Evolutionary conservation across 148 eudicot species (phyloP), one percentile per base, ranked within the genome.

Genomic region (Cornus florida): DNA sequence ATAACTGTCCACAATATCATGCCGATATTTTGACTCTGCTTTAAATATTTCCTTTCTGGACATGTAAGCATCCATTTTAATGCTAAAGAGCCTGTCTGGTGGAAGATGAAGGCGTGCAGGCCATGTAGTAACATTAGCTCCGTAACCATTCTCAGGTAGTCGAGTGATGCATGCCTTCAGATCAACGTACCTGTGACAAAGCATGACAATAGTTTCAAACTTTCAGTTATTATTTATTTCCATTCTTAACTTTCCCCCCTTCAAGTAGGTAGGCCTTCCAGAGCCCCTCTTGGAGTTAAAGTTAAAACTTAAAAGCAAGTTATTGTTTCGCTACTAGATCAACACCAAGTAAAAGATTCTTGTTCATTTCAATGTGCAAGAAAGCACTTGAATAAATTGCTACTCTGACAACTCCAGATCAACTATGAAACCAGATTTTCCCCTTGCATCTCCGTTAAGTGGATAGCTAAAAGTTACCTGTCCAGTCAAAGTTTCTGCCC

Each of bases 1-100:
- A 78, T 89, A 93, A 71, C 92, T 85, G 5, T 62, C 33, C 71
- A 91, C 85, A 66, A 87, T 91, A 38, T 87, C 95, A 48, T 85
- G 80, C 92, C 90, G 85, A 74, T 86, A 93, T 66, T 86, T 93
- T 19, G 90, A 91, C 79, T 93, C 93, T 35, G 97, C 93, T 74
- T 43, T 87, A 67, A 83, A 87, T 22, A 93, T 85, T 43, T 93
- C 93, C 80, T 84, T 87, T 75, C 93, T 85, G 69, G 97, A 91
- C 69, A 87, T 79, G 62, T 86, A 85, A 23, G 97, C 94, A 79
- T 93, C 97, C 89, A 88, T 89, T 74, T 87, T 77, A 77, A 93
- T 90, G 28, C 82, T 90, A 64, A 88, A 86, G 43, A 92, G 84
- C 86, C 94, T 87, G 64, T 87, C 90, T 74, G 92, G 94, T 68